A percentile compares a stretch with the other conserved stretches of the same genome.
Evolutionary conservation across 441 rosid genomes (phyloP).

Genomic region (Biscutella laevigata): DNA sequence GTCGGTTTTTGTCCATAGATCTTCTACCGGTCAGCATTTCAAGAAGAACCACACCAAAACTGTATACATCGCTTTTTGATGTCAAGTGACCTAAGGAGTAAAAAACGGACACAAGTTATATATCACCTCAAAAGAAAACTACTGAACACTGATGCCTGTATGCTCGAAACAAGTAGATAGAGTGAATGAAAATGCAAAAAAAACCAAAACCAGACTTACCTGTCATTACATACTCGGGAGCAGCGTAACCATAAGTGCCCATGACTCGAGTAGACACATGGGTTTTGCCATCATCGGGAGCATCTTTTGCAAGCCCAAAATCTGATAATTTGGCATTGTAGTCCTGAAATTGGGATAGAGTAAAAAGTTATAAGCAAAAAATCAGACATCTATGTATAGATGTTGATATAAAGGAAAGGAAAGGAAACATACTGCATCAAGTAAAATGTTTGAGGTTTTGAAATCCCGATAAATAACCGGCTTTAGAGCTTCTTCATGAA

Average conservation of each 20-base stretch:
- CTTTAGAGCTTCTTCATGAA: slow-evolving; percentile 62
- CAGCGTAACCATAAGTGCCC: slow-evolving; percentile 75
- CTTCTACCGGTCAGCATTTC: slow-evolving; percentile 65
- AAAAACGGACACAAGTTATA: background rate
- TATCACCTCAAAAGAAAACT: background rate
- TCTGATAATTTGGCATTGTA: slow-evolving; percentile 69
- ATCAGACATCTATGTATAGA: background rate
- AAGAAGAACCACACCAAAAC: slow-evolving; percentile 66
- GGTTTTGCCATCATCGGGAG: slow-evolving; percentile 65
- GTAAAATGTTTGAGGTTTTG: slow-evolving; percentile 56
- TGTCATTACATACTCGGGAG: slow-evolving; percentile 72
- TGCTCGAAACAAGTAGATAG: too few species aligned
- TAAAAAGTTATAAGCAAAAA: slow-evolving; percentile 4
- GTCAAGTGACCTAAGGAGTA: slow-evolving; percentile 47
- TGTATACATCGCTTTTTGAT: slow-evolving; percentile 63
- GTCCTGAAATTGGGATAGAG: slow-evolving; percentile 31
- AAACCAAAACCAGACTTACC: slow-evolving; percentile 30
- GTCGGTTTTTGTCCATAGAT: slow-evolving; percentile 65
- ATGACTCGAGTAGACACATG: slow-evolving; percentile 68
- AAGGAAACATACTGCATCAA: slow-evolving; percentile 52
- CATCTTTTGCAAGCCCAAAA: slow-evolving; percentile 69
- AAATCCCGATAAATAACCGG: slow-evolving; percentile 63
- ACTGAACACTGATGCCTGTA: background rate
- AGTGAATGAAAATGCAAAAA: background rate
- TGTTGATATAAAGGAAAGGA: background rate